Conservation (phyloP, 2,329 filamentous ascomycete genomes). For the Penicillium italicum region DNA sequence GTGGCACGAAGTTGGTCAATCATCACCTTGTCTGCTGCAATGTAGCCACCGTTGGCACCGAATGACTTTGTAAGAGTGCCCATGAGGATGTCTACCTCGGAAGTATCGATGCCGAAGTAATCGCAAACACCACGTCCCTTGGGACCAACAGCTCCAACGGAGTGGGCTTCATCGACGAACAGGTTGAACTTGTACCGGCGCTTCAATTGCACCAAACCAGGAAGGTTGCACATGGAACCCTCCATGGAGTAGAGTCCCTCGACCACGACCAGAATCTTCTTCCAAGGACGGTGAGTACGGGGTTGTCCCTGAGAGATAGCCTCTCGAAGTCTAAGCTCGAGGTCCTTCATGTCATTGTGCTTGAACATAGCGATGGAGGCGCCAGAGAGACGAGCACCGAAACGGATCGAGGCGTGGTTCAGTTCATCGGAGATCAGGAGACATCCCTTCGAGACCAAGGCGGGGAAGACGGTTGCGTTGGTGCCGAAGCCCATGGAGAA, state of each 20-base stretch:
- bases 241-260: constrained; percentile 99
- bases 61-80: constrained; percentile 98
- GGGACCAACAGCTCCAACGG: constrained; percentile 86
- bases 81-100: constrained; percentile 93
- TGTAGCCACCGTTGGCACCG: constrained; percentile 93
- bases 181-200: constrained; percentile 95
- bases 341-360: constrained; percentile 89
- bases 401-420: constrained; percentile 96
- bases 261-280: constrained; percentile 95
- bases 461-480: constrained; percentile 88
- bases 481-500: constrained; percentile 99
- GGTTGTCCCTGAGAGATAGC: constrained; percentile 95
- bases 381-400: constrained; percentile 87
- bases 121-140: constrained; percentile 90
- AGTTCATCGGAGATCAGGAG: constrained; percentile 95
- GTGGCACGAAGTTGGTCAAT: constrained; percentile 85
- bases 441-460: constrained; percentile 86
- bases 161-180: constrained; percentile 95
- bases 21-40: constrained; percentile 82
- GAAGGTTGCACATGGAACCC: constrained; percentile 97
- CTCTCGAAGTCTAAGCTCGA: constrained; percentile 83
- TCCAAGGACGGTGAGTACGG: constrained; percentile 97
- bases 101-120: constrained; percentile 87
- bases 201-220: constrained; percentile 80
- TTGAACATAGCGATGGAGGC: constrained; percentile 96